Evolutionary conservation across 257 asterid genomes (phyloP).

Genomic region (Avicennia marina): DNA sequence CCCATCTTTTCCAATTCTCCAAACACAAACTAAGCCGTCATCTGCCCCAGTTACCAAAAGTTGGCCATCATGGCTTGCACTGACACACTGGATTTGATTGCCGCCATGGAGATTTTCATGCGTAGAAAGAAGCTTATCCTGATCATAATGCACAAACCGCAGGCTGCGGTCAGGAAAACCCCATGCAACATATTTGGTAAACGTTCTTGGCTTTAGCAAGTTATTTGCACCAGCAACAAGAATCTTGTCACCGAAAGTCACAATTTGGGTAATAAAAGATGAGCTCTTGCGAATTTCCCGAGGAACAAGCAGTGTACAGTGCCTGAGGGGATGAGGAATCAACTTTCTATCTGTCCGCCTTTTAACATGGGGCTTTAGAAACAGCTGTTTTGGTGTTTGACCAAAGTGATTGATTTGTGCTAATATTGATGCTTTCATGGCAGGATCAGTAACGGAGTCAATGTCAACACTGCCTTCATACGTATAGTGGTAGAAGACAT

Average conservation of each 20-base stretch:
- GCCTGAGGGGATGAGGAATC: slow-evolving; percentile 77
- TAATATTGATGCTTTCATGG: slow-evolving; percentile 96
- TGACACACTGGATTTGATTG: slow-evolving; percentile 80
- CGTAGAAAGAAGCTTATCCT: slow-evolving; percentile 87
- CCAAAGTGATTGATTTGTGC: slow-evolving; percentile 99
- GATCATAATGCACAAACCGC: slow-evolving; percentile 80
- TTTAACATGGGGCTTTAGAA: slow-evolving; percentile 84
- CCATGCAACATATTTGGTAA: slow-evolving; percentile 78
- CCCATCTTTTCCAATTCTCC: slow-evolving; percentile 80
- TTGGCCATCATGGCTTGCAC: slow-evolving; percentile 94
- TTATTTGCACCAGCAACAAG: slow-evolving; percentile 70
- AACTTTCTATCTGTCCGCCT: slow-evolving; percentile 78
- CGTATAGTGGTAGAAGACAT: slow-evolving; percentile 97
- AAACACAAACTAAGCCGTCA: slow-evolving; percentile 75
- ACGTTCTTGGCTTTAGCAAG: slow-evolving; percentile 81
- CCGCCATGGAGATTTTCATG: slow-evolving; percentile 99
- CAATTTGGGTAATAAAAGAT: slow-evolving; percentile 76
- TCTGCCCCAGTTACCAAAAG: slow-evolving; percentile 88
- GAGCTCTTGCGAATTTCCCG: slow-evolving; percentile 76
- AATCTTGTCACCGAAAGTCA: slow-evolving; percentile 65
- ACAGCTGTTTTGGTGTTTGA: slow-evolving; percentile 94
- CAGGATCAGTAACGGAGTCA: slow-evolving; percentile 93
- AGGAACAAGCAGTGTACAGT: slow-evolving; percentile 64
- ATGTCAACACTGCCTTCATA: slow-evolving; percentile 99
- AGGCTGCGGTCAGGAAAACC: slow-evolving; percentile 95